These are phyloP conservation scores for Zymoseptoria ardabiliae DNA, from an alignment of 2,329 filamentous ascomycete species.

Conservation along the genomic window DNA sequence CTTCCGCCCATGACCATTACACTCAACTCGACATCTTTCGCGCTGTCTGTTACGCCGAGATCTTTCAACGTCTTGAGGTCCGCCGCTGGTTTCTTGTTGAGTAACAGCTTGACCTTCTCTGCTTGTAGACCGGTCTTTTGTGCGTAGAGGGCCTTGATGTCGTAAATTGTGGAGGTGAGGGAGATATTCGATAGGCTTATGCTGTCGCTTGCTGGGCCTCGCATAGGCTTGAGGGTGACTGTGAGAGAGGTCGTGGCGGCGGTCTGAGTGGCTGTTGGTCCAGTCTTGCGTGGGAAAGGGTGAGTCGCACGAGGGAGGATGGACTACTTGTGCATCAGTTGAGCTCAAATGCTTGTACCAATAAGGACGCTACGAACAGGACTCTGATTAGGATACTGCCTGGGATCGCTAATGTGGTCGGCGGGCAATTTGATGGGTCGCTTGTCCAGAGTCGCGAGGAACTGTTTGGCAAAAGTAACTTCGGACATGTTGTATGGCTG, in stretches of 20 bases:
- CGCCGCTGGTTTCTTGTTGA: constrained; percentile 74
- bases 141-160: constrained; percentile 66
- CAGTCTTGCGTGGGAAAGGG: constrained; percentile 43
- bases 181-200: constrained; percentile 56
- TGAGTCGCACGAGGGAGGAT: constrained; percentile 59
- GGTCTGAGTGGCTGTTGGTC: constrained; percentile 39
- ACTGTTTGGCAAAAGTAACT: constrained; percentile 65
- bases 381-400: constrained; percentile 64
- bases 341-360: background rate
- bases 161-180: constrained; percentile 65
- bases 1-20: constrained; percentile 76
- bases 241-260: constrained; percentile 33
- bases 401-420: constrained; percentile 84
- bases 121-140: constrained; percentile 54
- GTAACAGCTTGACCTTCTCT: constrained; percentile 79
- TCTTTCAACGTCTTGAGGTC: constrained; percentile 30
- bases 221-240: constrained; percentile 66
- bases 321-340: constrained; percentile 44
- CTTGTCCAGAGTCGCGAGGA: constrained; percentile 71
- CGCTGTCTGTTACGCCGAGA: constrained; percentile 38
- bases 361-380: constrained; percentile 51
- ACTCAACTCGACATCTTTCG: constrained; percentile 61
- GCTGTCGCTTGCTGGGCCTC: constrained; percentile 53
- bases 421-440: constrained; percentile 73
- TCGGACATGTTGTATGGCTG: constrained; percentile 55